phyloP scores from a whole-genome alignment of 1,284 basidiomycete species.

The Cystobasidium slooffiae region DNA sequence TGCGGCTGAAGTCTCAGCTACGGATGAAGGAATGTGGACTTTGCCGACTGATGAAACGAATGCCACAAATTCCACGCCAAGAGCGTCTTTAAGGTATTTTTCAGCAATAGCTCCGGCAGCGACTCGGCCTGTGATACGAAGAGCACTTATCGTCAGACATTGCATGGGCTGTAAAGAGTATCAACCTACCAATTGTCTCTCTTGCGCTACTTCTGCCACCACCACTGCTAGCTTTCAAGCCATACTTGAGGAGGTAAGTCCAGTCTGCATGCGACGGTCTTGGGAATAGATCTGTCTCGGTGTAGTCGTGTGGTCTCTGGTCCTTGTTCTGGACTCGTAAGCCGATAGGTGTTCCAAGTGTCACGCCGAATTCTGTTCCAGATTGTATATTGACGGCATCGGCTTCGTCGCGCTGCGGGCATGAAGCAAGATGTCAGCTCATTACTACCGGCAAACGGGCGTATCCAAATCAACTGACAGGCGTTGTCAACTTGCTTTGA shows the following conservation, averaged over 20 bases:
- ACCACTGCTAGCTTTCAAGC: constrained; percentile 93
- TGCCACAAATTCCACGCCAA: constrained; percentile 92
- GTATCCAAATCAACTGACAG: constrained; percentile 63
- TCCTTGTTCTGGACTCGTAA: constrained; percentile 97
- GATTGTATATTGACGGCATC: constrained; percentile 94
- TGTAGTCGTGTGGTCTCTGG: constrained; percentile 97
- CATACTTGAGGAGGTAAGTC: constrained; percentile 98
- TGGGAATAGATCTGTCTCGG: constrained; percentile 96
- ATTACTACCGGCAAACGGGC: neutral
- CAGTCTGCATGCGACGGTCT: constrained; percentile 97
- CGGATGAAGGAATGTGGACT: constrained; percentile 71
- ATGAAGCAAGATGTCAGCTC: neutral
- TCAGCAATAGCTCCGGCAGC: constrained; percentile 98
- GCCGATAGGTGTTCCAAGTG: constrained; percentile 95
- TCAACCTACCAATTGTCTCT: constrained; percentile 83
- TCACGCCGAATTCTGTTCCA: constrained; percentile 90
- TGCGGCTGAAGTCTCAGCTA: constrained; percentile 58
- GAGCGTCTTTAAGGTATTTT: constrained; percentile 85
- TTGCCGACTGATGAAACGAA: constrained; percentile 97
- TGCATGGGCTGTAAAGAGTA: neutral
- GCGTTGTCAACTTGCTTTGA: constrained; percentile 95
- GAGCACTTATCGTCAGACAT: neutral
- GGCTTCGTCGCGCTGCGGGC: constrained; percentile 87
- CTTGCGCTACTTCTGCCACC: constrained; percentile 92
- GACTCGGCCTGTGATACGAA: constrained; percentile 71